Evolutionary conservation across 495 filamentous ascomycete species (phyloP).

Genomic region (Aspergillus sparsus): DNA sequence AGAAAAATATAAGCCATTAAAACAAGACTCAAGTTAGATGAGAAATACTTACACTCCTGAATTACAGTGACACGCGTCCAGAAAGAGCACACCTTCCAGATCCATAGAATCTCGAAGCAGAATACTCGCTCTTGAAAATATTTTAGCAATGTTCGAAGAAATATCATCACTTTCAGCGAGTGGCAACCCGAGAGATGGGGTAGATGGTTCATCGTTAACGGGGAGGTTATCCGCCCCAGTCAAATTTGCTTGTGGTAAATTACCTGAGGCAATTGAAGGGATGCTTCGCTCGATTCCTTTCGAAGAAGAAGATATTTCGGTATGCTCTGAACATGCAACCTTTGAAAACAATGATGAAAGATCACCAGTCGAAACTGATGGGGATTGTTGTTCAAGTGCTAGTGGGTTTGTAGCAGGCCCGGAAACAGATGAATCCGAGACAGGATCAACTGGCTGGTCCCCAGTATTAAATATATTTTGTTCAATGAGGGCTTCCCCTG

Average conservation of each 20-base stretch:
- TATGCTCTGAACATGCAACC: constrained; percentile 12
- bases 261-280: constrained; percentile 7
- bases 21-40: not conserved
- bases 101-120: constrained; percentile 43
- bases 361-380: constrained; percentile 14
- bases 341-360: constrained; percentile 20
- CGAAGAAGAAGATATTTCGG: constrained; percentile 3
- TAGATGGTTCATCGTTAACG: not conserved
- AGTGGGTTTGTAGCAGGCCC: not conserved
- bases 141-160: constrained; percentile 25
- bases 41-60: constrained; percentile 27
- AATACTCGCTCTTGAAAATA: constrained; percentile 41
- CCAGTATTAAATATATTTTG: not conserved
- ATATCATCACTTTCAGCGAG: not conserved
- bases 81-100: constrained; percentile 45
- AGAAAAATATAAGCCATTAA: not conserved
- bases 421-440: not conserved
- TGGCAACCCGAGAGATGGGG: constrained; percentile 12
- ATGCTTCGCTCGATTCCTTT: constrained; percentile 5
- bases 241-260: not conserved
- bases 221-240: not conserved
- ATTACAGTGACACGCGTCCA: constrained; percentile 37
- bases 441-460: not conserved
- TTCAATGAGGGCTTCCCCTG: not conserved
- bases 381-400: not conserved